These are phyloP conservation scores for Fusarium cyanostomum DNA, from an alignment of 2,329 filamentous ascomycete genomes.

Conservation along the genomic window DNA sequence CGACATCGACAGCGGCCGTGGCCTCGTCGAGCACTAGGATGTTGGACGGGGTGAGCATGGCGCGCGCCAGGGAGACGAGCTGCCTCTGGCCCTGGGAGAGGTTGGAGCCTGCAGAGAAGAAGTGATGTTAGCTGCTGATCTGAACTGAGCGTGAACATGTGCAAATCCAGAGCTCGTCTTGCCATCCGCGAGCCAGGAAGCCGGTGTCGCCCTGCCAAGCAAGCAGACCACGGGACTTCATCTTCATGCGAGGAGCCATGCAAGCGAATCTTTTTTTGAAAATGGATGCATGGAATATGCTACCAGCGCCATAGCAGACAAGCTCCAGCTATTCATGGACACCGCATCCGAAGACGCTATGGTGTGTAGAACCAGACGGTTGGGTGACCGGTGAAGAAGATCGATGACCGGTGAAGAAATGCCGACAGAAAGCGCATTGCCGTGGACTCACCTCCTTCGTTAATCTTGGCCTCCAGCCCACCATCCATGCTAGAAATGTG, in stretches of 20 bases:
- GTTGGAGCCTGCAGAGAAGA: constrained; percentile 75
- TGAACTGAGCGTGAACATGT: constrained; percentile 4
- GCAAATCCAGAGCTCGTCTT: constrained; percentile 3
- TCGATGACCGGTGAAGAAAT: constrained; percentile 30
- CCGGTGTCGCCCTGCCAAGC: constrained; percentile 11
- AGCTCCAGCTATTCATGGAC: constrained; percentile 18
- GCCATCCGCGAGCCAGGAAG: constrained; percentile 2
- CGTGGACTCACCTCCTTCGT: constrained; percentile 84
- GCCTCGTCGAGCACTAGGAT: constrained; percentile 98
- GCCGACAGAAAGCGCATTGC: constrained; percentile 38
- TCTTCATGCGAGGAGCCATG: constrained; percentile 49
- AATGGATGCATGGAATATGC: constrained; percentile 25
- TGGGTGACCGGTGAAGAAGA: constrained; percentile 26
- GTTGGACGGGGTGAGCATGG: constrained; percentile 93
- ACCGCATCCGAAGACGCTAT: constrained; percentile 20
- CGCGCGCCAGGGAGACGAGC: constrained; percentile 90
- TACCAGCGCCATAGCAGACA: constrained; percentile 22
- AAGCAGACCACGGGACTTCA: constrained; percentile 45
- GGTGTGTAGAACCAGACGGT: constrained; percentile 30
- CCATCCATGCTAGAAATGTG: constrained; percentile 88
- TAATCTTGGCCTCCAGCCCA: constrained; percentile 86
- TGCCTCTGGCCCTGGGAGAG: constrained; percentile 95
- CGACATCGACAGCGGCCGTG: constrained; percentile 78
- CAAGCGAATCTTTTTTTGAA: constrained; percentile 40
- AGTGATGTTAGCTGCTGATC: constrained; percentile 30